Base-by-base conservation (phyloP, 768 basidiomycete species). In the Tephrocybe sp. region DNA sequence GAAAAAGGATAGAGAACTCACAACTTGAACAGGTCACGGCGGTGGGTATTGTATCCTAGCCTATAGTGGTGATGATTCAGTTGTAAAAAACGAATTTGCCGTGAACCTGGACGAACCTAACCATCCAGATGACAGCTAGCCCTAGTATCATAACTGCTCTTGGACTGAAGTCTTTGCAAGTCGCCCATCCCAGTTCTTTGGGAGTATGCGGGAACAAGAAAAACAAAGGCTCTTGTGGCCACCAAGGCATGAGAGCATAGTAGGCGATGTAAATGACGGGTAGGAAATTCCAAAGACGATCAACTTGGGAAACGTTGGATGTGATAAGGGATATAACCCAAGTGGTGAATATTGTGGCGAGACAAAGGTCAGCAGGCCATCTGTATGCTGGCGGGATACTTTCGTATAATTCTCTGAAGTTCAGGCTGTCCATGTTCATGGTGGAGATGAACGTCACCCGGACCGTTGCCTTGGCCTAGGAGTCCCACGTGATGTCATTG, bases 271-370 rank as follows among this genome's bases (percentile, higher is more conserved):
- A 95, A 16, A 94, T 74, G 6, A 86, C 76, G 0, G 94, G 94
- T 29, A 90, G 58, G 64, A 93, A 82, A 0, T 88, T 82, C 83
- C 83, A 85, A 22, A 92, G 61, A 23, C 90, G 81, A 69, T 97
- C 92, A 21, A 94, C 91, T 62, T 93, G 90, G 1, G 87, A 90
- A 41, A 88, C 86, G 58, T 94, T 94, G 34, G 78, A 76, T 0
- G 88, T 91, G 30, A 88, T 39, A 19, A 91, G 42, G 6, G 87
- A 88, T 4, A 76, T 62, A 6, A 88, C 54, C 58, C 79, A 92
- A 6, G 80, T 77, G 0, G 62, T 61, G 3, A 62, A 51, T 0
- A 82, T 81, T 0, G 68, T 62, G 24, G 72, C 72, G 0, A 74
- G 43, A 53, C 83, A 86, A 57, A 88, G 77, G 58, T 82, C 76